Evolutionary conservation across 2,329 filamentous ascomycete species (phyloP).

Genomic region (Botryosphaeria dothidea): DNA sequence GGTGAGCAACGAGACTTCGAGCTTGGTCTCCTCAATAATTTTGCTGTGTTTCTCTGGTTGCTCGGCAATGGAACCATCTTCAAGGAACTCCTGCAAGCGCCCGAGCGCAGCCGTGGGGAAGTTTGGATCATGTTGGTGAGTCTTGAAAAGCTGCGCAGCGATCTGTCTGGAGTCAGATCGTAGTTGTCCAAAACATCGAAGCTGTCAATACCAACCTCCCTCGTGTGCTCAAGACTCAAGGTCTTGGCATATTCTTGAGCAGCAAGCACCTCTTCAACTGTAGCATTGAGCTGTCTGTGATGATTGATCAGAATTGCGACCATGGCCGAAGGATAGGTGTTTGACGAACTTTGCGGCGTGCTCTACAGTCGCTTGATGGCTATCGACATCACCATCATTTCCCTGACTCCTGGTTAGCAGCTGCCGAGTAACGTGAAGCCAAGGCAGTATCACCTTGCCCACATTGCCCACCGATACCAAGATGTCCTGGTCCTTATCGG

Average conservation of each 20-base stretch:
- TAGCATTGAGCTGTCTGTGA: neutral
- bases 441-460: neutral
- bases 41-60: conserved; percentile 51
- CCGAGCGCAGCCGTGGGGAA: conserved; percentile 46
- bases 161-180: neutral
- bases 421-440: neutral
- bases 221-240: neutral
- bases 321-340: neutral
- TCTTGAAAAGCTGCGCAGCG: conserved; percentile 37
- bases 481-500: neutral
- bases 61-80: conserved; percentile 46
- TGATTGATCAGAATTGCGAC: neutral
- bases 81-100: conserved; percentile 44
- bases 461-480: neutral
- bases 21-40: conserved; percentile 56
- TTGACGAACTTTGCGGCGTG: neutral
- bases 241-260: neutral
- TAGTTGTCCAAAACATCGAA: too few relatives aligned
- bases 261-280: neutral
- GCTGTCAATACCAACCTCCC: neutral
- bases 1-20: conserved; percentile 56
- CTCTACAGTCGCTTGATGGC: neutral
- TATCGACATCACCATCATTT: neutral
- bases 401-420: neutral
- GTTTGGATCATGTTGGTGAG: conserved; percentile 51